Evolutionary conservation across 2,329 filamentous ascomycete genomes (phyloP), one percentile per base, ranked within the genome.

Genomic region (Penicillium hordei): DNA sequence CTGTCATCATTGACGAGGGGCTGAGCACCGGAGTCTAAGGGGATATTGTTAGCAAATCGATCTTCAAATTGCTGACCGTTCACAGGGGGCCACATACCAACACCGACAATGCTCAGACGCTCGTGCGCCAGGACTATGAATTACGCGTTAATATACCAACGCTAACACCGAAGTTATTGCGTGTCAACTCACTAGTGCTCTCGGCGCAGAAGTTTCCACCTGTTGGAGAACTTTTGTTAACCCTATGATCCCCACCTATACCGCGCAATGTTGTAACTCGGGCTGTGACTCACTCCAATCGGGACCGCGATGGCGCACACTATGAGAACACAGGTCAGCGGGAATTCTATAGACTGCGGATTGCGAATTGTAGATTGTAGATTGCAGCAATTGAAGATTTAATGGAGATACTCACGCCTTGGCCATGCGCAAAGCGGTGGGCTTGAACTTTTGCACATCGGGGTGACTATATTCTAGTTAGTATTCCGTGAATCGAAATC

Each of bases 371-470:
- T 36, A 23, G 33, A 40, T 48, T 40, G 13, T 36, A 23, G 38
- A 44, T 52, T 34, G 42, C 19, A 50, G 43, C 15, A 46, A 27
- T 44, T 17, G 43, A 13, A 15, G 5, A 29, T 3, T 10, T 25
- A 33, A 55, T 52, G 34, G 38, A 44, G 25, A 53, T 48, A 85
- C 90, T 78, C 85, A 96, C 91, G 91, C 89, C 84, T 97, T 97
- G 67, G 92, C 88, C 81, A 97, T 89, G 80, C 89, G 89, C 78
- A 97, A 83, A 72, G 93, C 93, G 62, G 89, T 93, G 51, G 93
- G 89, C 86, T 97, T 97, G 84, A 97, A 97, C 74, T 92, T 93
- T 74, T 90, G 87, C 72, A 97, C 91, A 85, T 97, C 90, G 64
- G 93, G 93, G 75, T 97, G 93, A 71, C 84, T 86, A 59, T 61